Percentiles rank a stretch among this genome's conserved stretches.
Evolutionary conservation across 208 protist genomes (phyloP).

Genomic region (Trypanosoma avium): DNA sequence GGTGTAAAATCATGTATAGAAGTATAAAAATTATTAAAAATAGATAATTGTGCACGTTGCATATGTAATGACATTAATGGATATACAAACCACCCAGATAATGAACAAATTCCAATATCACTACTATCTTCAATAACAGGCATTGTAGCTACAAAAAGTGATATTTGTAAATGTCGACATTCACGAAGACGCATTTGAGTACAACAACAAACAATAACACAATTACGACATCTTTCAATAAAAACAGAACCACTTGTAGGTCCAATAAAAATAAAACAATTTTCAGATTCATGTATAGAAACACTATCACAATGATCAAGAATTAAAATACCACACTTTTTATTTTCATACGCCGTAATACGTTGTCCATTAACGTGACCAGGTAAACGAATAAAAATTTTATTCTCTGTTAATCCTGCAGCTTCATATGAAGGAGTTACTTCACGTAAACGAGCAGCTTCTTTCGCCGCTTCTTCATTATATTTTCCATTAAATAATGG

Average conservation of each 20-base stretch:
- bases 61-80: conserved; percentile 33
- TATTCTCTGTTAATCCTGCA: conserved; percentile 1
- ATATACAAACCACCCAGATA: conserved; percentile 39
- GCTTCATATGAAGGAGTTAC: background rate
- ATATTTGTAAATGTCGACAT: conserved; percentile 18
- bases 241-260: conserved; percentile 35
- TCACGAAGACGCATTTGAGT: conserved; percentile 27
- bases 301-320: conserved; percentile 27
- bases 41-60: conserved; percentile 23
- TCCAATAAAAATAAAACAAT: conserved; percentile 36
- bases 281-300: conserved; percentile 12
- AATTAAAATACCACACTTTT: conserved; percentile 14
- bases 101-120: conserved; percentile 24
- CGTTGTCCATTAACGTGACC: conserved; percentile 13
- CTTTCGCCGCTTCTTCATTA: background rate
- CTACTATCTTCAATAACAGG: conserved; percentile 27
- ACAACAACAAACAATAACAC: conserved; percentile 28
- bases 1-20: conserved; percentile 21
- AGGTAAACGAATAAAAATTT: conserved; percentile 5
- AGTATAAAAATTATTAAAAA: conserved; percentile 45
- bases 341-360: conserved; percentile 15
- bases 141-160: conserved; percentile 18
- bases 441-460: background rate
- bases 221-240: conserved; percentile 28
- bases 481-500: background rate